Percentiles rank a stretch among this genome's conserved stretches.
Evolutionary conservation across 176 grass and related monocot species (phyloP).

Genomic region (Triticum urartu): DNA sequence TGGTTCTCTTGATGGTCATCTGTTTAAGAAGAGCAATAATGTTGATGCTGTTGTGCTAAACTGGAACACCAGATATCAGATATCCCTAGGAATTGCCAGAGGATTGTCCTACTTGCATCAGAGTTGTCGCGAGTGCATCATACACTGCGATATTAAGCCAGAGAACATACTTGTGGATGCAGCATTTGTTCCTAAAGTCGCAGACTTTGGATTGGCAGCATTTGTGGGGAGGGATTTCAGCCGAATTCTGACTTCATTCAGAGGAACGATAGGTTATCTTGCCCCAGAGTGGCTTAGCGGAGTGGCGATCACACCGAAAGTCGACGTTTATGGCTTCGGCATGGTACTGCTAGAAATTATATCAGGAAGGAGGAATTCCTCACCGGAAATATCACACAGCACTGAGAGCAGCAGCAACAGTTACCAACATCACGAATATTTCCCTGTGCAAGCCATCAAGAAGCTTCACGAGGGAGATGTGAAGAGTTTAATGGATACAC

Average conservation of each 20-base stretch:
- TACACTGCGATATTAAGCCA: constrained; percentile 64
- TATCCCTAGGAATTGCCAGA: neutral
- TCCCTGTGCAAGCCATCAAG: neutral
- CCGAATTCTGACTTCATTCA: neutral
- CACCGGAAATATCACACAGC: neutral
- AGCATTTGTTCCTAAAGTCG: constrained; percentile 45
- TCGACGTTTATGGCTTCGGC: neutral
- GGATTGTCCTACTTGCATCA: neutral
- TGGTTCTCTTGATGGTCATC: neutral
- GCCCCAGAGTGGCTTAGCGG: neutral
- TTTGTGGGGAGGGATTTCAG: neutral
- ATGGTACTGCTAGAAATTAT: neutral
- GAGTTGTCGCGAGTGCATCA: constrained; percentile 1
- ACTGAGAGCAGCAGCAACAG: neutral
- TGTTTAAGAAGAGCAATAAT: neutral
- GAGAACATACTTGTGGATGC: constrained; percentile 39
- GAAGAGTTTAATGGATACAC: neutral
- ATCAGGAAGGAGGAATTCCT: neutral
- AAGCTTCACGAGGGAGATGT: neutral
- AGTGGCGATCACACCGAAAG: neutral
- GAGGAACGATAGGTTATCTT: neutral
- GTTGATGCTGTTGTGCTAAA: neutral
- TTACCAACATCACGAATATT: neutral
- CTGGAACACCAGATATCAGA: neutral
- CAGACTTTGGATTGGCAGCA: constrained; percentile 58